These are phyloP conservation scores for Cystobasidium tubakii DNA, from an alignment of 768 basidiomycete species.

Conservation along the genomic window DNA sequence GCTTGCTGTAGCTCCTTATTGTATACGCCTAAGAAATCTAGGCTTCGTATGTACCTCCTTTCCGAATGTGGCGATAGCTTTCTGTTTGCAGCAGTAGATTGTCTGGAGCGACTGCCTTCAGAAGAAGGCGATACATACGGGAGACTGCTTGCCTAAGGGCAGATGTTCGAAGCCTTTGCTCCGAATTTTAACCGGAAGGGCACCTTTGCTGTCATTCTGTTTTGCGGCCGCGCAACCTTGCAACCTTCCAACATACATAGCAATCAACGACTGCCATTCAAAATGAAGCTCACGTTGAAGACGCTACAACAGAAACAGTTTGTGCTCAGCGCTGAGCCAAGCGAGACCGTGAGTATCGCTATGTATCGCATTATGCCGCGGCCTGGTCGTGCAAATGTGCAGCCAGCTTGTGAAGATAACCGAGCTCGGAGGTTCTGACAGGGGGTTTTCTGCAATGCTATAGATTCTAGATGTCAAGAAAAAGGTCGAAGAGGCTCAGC, in stretches of 20 bases:
- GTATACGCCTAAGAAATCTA: background rate
- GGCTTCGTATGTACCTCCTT: too few relatives aligned
- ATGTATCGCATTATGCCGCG: background rate
- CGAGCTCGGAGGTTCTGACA: background rate
- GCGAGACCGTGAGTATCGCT: conserved; percentile 57
- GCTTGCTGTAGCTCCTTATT: conserved; percentile 3
- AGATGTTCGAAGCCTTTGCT: too few relatives aligned
- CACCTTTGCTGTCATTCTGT: too few relatives aligned
- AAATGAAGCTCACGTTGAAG: conserved; percentile 68
- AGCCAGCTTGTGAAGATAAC: background rate
- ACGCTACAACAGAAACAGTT: conserved; percentile 89
- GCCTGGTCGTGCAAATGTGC: conserved; percentile 23
- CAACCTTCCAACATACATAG: background rate
- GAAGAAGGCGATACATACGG: too few relatives aligned
- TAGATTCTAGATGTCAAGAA: conserved; percentile 66
- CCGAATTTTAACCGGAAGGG: too few relatives aligned
- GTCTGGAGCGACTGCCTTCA: too few relatives aligned
- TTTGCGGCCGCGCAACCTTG: too few relatives aligned
- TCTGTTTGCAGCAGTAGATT: too few relatives aligned
- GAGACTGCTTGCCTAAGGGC: too few relatives aligned
- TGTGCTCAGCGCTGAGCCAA: conserved; percentile 70
- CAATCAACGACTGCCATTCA: background rate
- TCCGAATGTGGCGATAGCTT: too few relatives aligned
- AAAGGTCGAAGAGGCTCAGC: conserved; percentile 72
- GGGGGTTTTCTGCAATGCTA: background rate